Evolutionary conservation across 441 rosid species (phyloP).

Genomic region (Arabidopsis lyrata): DNA sequence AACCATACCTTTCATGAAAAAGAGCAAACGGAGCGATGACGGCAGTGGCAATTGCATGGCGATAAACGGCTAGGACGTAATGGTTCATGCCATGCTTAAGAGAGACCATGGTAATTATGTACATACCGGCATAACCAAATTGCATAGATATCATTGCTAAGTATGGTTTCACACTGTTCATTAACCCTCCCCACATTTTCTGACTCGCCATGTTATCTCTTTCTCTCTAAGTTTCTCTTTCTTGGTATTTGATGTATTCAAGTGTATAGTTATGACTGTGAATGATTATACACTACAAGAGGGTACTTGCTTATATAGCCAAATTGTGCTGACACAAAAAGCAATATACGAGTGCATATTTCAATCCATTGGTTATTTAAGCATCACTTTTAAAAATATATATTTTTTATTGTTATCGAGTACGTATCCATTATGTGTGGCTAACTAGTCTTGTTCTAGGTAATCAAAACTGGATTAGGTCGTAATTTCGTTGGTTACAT

Average conservation of each 20-base stretch:
- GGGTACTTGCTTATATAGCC: conserved; percentile 60
- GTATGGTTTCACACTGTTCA: conserved; percentile 64
- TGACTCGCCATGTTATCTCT: conserved; percentile 23
- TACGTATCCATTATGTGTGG: conserved; percentile 29
- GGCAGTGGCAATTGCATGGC: conserved; percentile 75
- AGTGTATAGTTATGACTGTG: conserved; percentile 30
- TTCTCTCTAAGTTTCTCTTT: conserved; percentile 24
- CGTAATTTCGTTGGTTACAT: conserved; percentile 30
- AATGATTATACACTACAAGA: conserved; percentile 27
- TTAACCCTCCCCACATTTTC: conserved; percentile 29
- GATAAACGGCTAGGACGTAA: conserved; percentile 75
- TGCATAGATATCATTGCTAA: conserved; percentile 80
- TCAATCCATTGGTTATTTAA: conserved; percentile 21
- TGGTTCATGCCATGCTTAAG: conserved; percentile 85
- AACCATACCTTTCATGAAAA: conserved; percentile 72
- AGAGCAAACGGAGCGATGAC: conserved; percentile 86
- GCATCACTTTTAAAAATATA: conserved; percentile 26
- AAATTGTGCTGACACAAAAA: conserved; percentile 36
- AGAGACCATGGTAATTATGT: conserved; percentile 76
- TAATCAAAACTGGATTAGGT: conserved; percentile 29
- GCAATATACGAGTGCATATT: conserved; percentile 35
- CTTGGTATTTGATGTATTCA: conserved; percentile 28
- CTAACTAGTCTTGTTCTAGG: conserved; percentile 32
- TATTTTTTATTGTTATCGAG: conserved; percentile 12
- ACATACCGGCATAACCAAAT: conserved; percentile 92